Conservation (phyloP, 257 asterid genomes). For the Paraleonurus japonicus region DNA sequence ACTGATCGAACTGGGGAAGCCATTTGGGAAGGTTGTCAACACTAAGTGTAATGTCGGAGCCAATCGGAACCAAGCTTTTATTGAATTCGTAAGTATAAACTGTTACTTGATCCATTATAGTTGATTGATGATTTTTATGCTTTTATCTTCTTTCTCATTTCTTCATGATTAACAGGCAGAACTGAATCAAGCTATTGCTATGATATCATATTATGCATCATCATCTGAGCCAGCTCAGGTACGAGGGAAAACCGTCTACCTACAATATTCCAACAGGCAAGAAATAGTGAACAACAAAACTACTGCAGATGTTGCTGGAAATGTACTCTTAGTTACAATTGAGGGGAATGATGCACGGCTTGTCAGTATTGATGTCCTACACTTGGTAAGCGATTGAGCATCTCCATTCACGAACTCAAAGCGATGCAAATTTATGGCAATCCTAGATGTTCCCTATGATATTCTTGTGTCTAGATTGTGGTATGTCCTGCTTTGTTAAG, state of each 20-base stretch:
- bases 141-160: conserved; percentile 12
- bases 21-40: conserved; percentile 94
- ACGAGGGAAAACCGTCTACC: conserved; percentile 98
- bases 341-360: conserved; percentile 98
- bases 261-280: conserved; percentile 98
- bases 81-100: conserved; percentile 74
- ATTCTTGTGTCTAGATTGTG: conserved; percentile 50
- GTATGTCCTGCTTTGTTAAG: conserved; percentile 56
- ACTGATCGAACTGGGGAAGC: conserved; percentile 85
- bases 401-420: conserved; percentile 26
- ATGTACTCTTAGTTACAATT: conserved; percentile 90
- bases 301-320: conserved; percentile 98
- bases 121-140: neutral
- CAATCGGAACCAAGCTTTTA: conserved; percentile 94
- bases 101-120: neutral
- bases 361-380: conserved; percentile 98
- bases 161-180: conserved; percentile 56
- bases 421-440: conserved; percentile 28
- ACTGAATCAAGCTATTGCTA: conserved; percentile 93
- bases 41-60: conserved; percentile 99
- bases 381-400: conserved; percentile 72
- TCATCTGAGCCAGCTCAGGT: conserved; percentile 99
- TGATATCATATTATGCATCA: conserved; percentile 97
- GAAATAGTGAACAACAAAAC: conserved; percentile 99
- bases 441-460: conserved; percentile 37